Percentiles rank a stretch among this genome's conserved stretches.
phyloP scores from a whole-genome alignment of 768 basidiomycete species.

The Suillus weaverae region DNA sequence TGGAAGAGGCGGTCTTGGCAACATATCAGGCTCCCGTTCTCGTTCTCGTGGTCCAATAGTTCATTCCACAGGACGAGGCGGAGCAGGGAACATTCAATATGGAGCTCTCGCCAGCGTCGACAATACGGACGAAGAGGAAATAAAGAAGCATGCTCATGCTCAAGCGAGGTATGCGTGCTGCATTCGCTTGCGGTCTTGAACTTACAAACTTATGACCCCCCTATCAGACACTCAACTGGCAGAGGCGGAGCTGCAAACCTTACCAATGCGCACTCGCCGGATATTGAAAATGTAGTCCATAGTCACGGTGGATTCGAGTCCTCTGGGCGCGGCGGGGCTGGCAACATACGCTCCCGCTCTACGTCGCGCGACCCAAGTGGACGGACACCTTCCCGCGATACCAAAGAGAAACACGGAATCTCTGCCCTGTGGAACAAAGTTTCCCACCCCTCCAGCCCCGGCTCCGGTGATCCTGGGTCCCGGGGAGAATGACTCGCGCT shows the following conservation, averaged over 20 bases:
- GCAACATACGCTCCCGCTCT: conserved; percentile 55
- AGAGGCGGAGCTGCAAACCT: conserved; percentile 71
- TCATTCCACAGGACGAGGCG: conserved; percentile 63
- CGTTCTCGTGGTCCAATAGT: conserved; percentile 43
- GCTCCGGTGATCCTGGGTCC: not conserved
- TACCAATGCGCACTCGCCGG: conserved; percentile 38
- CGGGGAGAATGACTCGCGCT: not conserved
- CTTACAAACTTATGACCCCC: conserved; percentile 4
- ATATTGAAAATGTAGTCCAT: conserved; percentile 34
- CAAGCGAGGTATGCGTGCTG: conserved; percentile 43
- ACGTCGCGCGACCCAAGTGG: conserved; percentile 28
- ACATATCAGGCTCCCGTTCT: conserved; percentile 54
- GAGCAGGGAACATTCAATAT: conserved; percentile 54
- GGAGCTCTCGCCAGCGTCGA: conserved; percentile 27
- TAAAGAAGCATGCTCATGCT: conserved; percentile 26
- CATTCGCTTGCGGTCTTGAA: not conserved
- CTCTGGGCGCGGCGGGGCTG: conserved; percentile 60
- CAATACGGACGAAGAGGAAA: conserved; percentile 36
- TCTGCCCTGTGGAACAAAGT: conserved; percentile 31
- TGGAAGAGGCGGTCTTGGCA: conserved; percentile 67
- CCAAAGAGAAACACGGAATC: conserved; percentile 28
- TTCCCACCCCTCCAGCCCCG: conserved; percentile 18
- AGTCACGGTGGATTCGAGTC: conserved; percentile 35
- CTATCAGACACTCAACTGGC: conserved; percentile 61
- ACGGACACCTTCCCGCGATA: conserved; percentile 24